A percentile compares a stretch with the other conserved stretches of the same genome.
Conservation (phyloP, 2,329 filamentous ascomycete genomes). For the Sclerotiophoma versabilis region DNA sequence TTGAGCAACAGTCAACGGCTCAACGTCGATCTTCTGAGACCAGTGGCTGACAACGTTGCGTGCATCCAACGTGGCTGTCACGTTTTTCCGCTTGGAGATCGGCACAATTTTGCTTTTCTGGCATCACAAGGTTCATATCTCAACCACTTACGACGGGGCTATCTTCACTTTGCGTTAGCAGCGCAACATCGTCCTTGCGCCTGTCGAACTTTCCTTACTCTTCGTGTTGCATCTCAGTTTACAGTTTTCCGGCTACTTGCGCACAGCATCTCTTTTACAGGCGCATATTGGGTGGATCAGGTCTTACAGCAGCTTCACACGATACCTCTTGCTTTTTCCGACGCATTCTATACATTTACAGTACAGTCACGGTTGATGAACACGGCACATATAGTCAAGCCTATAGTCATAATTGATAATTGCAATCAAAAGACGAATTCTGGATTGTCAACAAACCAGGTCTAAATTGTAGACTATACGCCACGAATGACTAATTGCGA, state of each 20-base stretch:
- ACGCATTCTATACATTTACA: constrained; percentile 6
- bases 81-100: constrained; percentile 27
- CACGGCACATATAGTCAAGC: constrained; percentile 4
- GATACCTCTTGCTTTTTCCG: constrained; percentile 32
- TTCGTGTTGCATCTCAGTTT: constrained; percentile 1
- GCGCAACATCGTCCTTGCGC: constrained; percentile 13
- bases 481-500: constrained; percentile 6
- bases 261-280: constrained; percentile 4
- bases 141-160: constrained; percentile 12
- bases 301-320: constrained; percentile 21
- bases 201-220: constrained; percentile 11
- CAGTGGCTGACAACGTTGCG: constrained; percentile 44
- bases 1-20: constrained; percentile 34
- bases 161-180: constrained; percentile 16
- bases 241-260: constrained; percentile 1
- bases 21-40: constrained; percentile 41
- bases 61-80: constrained; percentile 43
- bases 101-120: constrained; percentile 25
- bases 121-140: constrained; percentile 17
- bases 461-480: no score
- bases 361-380: constrained; percentile 20
- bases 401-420: constrained; percentile 17
- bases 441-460: background rate
- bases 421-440: background rate
- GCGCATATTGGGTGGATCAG: constrained; percentile 21